Base-by-base conservation (phyloP, 179 eudicot genomes). In the Amaranthus tricolor region DNA sequence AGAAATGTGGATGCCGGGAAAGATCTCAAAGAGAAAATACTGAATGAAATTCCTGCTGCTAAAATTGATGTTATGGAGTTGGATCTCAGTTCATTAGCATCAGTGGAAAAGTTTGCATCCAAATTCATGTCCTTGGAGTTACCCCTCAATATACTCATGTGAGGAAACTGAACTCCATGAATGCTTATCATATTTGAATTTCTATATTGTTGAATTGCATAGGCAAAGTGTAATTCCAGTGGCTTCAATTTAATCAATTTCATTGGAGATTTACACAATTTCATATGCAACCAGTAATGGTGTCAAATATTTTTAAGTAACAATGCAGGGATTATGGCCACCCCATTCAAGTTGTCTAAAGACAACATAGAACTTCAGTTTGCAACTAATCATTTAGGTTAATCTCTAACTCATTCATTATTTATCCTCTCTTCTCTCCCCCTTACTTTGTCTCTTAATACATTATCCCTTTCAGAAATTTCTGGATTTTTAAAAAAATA, bases 131-230 rank as follows among this genome's bases (percentile, higher is more conserved):
- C 92, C 58, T 88, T 80, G 61, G 74, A 81, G 50, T 83, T 84
- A 73, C 96, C 93, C 70, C 92, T 93, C 59, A 86, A 95, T 78
- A 75, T 96, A 79, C 97, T 96, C 84, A 89, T 96, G 99, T 95
- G 78, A 90, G 96, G 17, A 56, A 50, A 64, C 54, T 63, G 50
- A 63, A 58, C 71, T 54, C 20, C 59, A 12, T 48, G 10, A 43
- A 20, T 16, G 40, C 63, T 64, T 14, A 11, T 31, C 60, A 49
- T 16, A 5, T 44, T 52, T 17, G 17, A 62, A n/a, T 13, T 64
- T 21, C 7, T 66, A 45, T 52, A 45, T 12, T 10, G 50, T 31
- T 49, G 6, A 40, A 40, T 43, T 8, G 6, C 11, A 31, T 48
- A 68, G 50, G n/a, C 20, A 17, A 7, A 17, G 7, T 66, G 8